phyloP scores from a whole-genome alignment of 495 filamentous ascomycete species.

The Massariosphaeria phaeospora region DNA sequence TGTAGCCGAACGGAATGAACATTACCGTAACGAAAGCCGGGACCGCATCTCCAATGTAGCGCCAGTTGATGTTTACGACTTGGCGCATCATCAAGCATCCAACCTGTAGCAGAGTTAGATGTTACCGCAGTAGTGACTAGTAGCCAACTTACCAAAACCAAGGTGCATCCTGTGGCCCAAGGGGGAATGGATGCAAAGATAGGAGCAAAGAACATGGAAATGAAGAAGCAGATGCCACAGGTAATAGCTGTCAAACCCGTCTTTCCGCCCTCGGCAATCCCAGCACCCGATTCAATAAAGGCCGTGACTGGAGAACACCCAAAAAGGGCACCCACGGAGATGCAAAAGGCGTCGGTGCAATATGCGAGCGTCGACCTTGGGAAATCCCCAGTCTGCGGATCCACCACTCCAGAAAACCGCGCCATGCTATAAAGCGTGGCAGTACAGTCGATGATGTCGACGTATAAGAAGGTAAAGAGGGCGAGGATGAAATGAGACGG shows the following conservation, averaged over 20 bases:
- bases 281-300: constrained; percentile 79
- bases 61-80: constrained; percentile 76
- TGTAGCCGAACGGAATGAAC: constrained; percentile 83
- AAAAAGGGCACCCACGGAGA: constrained; percentile 71
- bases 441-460: constrained; percentile 76
- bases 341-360: constrained; percentile 70
- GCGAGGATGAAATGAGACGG: constrained; percentile 71
- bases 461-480: constrained; percentile 79
- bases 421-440: constrained; percentile 83
- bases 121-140: too few relatives aligned
- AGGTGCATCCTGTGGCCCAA: constrained; percentile 80
- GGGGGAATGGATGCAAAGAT: constrained; percentile 65
- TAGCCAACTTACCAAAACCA: constrained; percentile 74
- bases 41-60: constrained; percentile 70
- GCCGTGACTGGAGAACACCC: constrained; percentile 74
- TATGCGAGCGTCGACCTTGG: constrained; percentile 76
- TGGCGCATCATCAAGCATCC: constrained; percentile 56
- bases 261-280: constrained; percentile 77
- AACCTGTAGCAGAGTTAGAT: constrained; percentile 19
- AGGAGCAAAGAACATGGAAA: constrained; percentile 59
- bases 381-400: constrained; percentile 69
- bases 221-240: constrained; percentile 77
- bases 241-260: constrained; percentile 75
- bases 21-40: constrained; percentile 77
- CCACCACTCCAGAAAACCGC: constrained; percentile 68